A percentile compares a stretch with the other conserved stretches of the same genome.
phyloP scores from a whole-genome alignment of 2,329 filamentous ascomycete genomes.

The Knufia petricola region DNA sequence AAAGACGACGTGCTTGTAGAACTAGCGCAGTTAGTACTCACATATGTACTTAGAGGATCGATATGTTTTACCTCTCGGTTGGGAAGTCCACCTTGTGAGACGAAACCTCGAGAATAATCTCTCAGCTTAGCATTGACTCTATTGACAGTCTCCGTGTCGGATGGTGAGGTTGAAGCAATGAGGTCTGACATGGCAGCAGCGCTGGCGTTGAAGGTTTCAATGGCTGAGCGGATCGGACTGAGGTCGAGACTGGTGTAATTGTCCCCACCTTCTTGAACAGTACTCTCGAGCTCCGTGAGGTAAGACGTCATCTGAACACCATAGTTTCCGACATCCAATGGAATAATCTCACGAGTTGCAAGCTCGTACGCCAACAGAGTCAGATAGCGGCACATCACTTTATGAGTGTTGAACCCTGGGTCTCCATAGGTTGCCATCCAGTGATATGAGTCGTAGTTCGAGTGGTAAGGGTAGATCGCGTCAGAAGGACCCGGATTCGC shows the following conservation, averaged over 20 bases:
- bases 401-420: constrained; percentile 41
- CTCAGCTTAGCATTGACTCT: constrained; percentile 37
- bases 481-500: constrained; percentile 41
- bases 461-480: constrained; percentile 63
- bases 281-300: constrained; percentile 26
- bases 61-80: too few relatives aligned
- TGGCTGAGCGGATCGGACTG: constrained; percentile 27
- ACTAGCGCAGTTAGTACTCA: too few relatives aligned
- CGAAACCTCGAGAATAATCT: constrained; percentile 39
- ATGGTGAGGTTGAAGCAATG: constrained; percentile 11
- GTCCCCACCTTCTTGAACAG: constrained; percentile 19
- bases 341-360: constrained; percentile 31
- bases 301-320: constrained; percentile 30
- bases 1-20: constrained; percentile 39
- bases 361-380: constrained; percentile 36
- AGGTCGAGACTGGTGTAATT: constrained; percentile 23
- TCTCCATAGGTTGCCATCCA: constrained; percentile 74
- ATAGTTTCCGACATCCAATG: constrained; percentile 32
- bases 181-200: constrained; percentile 18
- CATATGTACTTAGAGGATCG: too few relatives aligned
- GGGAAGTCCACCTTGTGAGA: constrained; percentile 37
- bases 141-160: constrained; percentile 21
- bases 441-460: constrained; percentile 72
- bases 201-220: constrained; percentile 28
- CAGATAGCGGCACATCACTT: constrained; percentile 40